Evolutionary conservation across 768 basidiomycete genomes (phyloP).

Genomic region (Pleurotus tuoliensis): DNA sequence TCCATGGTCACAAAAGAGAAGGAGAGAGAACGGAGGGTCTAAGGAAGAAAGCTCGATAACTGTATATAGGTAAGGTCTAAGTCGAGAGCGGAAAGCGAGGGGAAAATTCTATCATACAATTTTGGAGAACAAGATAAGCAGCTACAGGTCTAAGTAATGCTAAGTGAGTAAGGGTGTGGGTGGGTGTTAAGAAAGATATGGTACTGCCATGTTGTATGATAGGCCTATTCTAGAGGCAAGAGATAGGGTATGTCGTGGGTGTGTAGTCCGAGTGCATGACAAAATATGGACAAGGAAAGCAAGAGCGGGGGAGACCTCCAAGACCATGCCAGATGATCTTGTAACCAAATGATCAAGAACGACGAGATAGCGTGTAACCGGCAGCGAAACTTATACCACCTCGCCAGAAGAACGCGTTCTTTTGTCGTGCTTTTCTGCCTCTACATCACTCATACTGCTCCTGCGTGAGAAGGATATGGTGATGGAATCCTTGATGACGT

Average conservation of each 20-base stretch:
- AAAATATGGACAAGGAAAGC: neutral
- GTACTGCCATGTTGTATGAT: neutral
- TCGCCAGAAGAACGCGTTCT: neutral
- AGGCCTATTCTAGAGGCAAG: conserved; percentile 3
- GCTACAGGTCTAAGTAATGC: conserved; percentile 4
- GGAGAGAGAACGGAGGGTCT: neutral
- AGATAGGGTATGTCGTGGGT: neutral
- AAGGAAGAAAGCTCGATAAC: neutral
- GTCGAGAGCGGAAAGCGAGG: neutral
- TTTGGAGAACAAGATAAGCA: neutral
- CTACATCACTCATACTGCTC: neutral
- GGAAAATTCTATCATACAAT: conserved; percentile 4
- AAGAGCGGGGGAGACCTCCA: neutral
- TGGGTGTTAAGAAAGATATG: neutral
- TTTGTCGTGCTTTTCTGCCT: neutral
- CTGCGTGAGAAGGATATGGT: neutral
- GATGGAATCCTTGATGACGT: conserved; percentile 34
- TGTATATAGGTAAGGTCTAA: neutral
- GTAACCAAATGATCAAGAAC: neutral
- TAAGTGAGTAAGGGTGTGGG: neutral
- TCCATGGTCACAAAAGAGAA: neutral
- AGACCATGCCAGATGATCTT: conserved; percentile 5
- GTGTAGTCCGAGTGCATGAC: neutral
- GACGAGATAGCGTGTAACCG: neutral
- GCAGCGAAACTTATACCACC: neutral